These are phyloP conservation scores for Lenwebbia sp. DNA, from an alignment of 345 rosid species.

Conservation along the genomic window DNA sequence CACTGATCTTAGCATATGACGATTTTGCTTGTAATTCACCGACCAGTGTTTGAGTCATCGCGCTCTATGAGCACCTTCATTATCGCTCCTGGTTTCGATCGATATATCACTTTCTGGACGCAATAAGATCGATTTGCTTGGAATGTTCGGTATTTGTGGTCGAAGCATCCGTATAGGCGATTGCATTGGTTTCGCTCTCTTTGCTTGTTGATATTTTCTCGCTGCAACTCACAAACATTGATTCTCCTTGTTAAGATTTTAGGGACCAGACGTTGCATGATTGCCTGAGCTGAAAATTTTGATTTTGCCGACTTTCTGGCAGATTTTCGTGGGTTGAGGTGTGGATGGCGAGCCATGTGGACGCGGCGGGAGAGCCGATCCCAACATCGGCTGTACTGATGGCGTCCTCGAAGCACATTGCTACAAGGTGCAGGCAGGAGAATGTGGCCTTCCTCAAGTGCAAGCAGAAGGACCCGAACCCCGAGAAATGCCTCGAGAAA, in stretches of 20 bases:
- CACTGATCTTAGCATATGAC: neutral
- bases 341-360: constrained; percentile 64
- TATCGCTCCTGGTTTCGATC: neutral
- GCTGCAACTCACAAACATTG: neutral
- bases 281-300: neutral
- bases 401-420: constrained; percentile 84
- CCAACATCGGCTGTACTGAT: constrained; percentile 86
- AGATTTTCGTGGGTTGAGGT: neutral
- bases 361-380: constrained; percentile 72
- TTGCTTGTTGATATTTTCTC: neutral
- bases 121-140: neutral
- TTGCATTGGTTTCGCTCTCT: neutral
- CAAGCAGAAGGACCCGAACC: constrained; percentile 94
- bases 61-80: neutral
- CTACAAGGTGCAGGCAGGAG: constrained; percentile 48
- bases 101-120: neutral
- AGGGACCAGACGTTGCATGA: neutral
- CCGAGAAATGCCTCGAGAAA: constrained; percentile 93
- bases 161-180: neutral
- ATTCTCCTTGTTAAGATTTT: neutral
- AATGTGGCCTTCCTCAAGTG: constrained; percentile 87
- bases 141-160: neutral
- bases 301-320: neutral
- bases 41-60: too few species aligned
- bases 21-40: neutral